Base-by-base conservation (phyloP, 163 green algal species). In the Prototheca wickerhamii region DNA sequence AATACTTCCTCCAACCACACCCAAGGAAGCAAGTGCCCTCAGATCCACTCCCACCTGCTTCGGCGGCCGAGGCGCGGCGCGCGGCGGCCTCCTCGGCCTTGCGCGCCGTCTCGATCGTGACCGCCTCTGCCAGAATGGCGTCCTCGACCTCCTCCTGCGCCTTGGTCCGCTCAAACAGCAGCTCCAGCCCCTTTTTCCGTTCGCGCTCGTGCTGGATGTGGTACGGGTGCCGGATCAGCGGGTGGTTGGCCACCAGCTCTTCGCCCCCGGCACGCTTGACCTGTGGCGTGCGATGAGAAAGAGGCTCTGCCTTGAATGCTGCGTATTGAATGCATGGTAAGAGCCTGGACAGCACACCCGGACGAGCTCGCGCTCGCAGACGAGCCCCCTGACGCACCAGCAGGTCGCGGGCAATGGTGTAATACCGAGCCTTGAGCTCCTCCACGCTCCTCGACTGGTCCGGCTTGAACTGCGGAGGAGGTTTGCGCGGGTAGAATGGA, bases 381-480 rank as follows among this genome's bases (percentile, higher is more conserved):
- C n/a, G n/a, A n/a, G n/a, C n/a, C n/a, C n/a, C n/a, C n/a, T n/a
- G 37, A 10, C 37, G 37, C 37, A 76, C 51, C 35, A 88, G 54
- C 53, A 89, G 75, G 50, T 75, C 65, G 25, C 74, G 76, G 10
- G 88, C 87, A 4, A 98, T 74, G 25, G 51, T 32, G 69, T 96
- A 98, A 74, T 97, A 98, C 51, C 92, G 75, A 35, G 83, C 84
- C 76, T 97, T 97, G 5, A 98, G 67, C 63, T 97, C 91, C 64
- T 98, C 92, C 28, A 95, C 59, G 42, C 46, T 84, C 26, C 67
- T 43, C 43, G 42, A 26, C 18, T 54, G 49, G 8, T 71, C 79
- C 6, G 61, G 65, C 26, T 78, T 69, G n/a, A 82, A 86, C 74
- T 79, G 75, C 54, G 64, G 46, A 49, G 10, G 40, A 15, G 40